A percentile compares a stretch with the other conserved stretches of the same genome.
phyloP scores from a whole-genome alignment of 176 grass and related monocot species.

The Cocos nucifera region DNA sequence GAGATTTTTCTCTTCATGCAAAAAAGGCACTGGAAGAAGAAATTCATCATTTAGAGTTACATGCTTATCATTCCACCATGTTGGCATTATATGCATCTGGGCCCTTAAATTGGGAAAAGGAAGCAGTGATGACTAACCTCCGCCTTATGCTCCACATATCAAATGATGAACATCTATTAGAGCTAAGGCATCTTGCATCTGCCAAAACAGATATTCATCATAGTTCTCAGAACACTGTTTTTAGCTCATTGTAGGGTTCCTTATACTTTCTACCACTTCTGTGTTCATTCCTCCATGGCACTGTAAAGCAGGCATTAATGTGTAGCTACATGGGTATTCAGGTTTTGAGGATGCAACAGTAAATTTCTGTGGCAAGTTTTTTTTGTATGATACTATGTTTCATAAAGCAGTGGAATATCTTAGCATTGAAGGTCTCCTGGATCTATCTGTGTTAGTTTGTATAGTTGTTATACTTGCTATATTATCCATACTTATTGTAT shows the following conservation, averaged over 20 bases:
- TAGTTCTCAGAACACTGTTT: not conserved
- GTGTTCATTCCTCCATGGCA: not conserved
- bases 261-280: no score
- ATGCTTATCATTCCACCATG: conserved; percentile 44
- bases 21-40: conserved; percentile 18
- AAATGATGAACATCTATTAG: conserved; percentile 50
- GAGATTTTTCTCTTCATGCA: conserved; percentile 6
- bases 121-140: conserved; percentile 45
- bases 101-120: conserved; percentile 52
- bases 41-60: conserved; percentile 35
- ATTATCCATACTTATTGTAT: no score
- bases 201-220: conserved; percentile 6
- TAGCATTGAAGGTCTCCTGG: no score
- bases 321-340: not conserved
- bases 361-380: not conserved
- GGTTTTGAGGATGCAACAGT: not conserved
- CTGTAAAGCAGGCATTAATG: not conserved
- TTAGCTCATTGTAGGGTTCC: not conserved
- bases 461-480: no score
- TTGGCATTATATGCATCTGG: conserved; percentile 50
- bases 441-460: no score
- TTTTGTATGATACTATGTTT: no score
- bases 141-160: conserved; percentile 55
- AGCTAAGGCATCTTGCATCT: conserved; percentile 31
- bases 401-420: no score